phyloP scores from a whole-genome alignment of 139 green algal genomes.

The Penium margaritaceum region DNA sequence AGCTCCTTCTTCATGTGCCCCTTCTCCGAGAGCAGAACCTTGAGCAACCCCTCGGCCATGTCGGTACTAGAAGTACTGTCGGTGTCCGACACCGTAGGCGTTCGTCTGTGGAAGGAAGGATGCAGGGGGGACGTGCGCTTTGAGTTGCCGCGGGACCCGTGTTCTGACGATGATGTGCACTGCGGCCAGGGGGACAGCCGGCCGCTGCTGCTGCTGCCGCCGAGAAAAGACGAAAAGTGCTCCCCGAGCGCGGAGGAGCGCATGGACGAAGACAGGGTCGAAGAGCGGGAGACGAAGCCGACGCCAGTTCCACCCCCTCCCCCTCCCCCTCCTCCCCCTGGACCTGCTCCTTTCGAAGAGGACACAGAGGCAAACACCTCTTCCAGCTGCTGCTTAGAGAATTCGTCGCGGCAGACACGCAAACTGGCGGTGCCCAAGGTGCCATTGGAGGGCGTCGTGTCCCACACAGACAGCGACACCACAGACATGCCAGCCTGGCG shows the following conservation, averaged over 20 bases:
- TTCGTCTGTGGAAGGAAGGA: background rate
- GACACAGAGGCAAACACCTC: background rate
- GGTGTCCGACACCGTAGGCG: background rate
- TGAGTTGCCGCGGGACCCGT: background rate
- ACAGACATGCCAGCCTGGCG: background rate
- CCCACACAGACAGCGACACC: background rate
- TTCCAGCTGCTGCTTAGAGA: conserved; percentile 5
- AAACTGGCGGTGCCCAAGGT: background rate
- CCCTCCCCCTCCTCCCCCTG: background rate
- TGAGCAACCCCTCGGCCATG: background rate
- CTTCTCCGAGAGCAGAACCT: background rate
- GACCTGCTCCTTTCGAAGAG: background rate
- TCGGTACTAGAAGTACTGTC: background rate
- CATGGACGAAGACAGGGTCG: too few relatives aligned
- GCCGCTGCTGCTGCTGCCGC: too few relatives aligned
- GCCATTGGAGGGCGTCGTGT: background rate
- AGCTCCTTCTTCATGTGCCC: background rate
- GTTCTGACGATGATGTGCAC: too few relatives aligned
- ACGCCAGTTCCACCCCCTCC: background rate
- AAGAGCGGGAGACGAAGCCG: too few relatives aligned
- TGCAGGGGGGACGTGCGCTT: background rate
- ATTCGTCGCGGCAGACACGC: background rate
- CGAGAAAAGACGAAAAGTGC: too few relatives aligned
- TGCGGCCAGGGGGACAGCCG: too few relatives aligned
- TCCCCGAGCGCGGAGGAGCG: too few relatives aligned